These are phyloP conservation scores for Sporothrix dimorphospora DNA, from an alignment of 2,329 filamentous ascomycete genomes.

Conservation along the genomic window DNA sequence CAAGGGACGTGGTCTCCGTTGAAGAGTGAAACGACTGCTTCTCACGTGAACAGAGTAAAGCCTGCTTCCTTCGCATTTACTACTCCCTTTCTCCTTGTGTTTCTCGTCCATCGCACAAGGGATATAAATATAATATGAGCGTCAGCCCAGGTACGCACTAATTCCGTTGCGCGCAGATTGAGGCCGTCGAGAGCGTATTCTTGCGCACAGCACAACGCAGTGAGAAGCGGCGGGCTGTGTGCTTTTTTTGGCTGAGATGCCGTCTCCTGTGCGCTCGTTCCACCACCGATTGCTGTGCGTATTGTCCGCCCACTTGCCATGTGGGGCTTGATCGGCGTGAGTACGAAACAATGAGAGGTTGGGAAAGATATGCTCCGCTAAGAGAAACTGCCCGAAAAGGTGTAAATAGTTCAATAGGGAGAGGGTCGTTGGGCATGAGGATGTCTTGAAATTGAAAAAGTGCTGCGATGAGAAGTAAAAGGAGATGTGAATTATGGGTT, in stretches of 20 bases:
- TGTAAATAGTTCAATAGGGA: neutral
- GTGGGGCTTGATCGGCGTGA: neutral
- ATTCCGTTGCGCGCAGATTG: neutral
- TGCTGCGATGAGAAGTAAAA: neutral
- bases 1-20: neutral
- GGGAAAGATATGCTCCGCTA: neutral
- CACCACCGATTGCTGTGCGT: neutral
- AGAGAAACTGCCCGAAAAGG: too few relatives aligned
- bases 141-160: neutral
- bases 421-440: neutral
- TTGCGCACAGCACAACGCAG: neutral
- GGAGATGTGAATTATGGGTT: neutral
- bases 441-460: neutral
- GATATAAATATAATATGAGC: neutral
- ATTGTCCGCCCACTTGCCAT: neutral
- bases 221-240: neutral
- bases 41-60: neutral
- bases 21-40: neutral
- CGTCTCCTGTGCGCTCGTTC: neutral
- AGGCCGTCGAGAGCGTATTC: neutral
- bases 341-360: neutral
- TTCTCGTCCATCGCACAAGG: neutral
- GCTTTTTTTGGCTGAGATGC: neutral
- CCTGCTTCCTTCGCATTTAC: neutral
- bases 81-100: neutral